Percentiles rank a stretch among this genome's conserved stretches.
These are phyloP conservation scores for Microthlaspi erraticum DNA, from an alignment of 345 rosid species.

Conservation along the genomic window DNA sequence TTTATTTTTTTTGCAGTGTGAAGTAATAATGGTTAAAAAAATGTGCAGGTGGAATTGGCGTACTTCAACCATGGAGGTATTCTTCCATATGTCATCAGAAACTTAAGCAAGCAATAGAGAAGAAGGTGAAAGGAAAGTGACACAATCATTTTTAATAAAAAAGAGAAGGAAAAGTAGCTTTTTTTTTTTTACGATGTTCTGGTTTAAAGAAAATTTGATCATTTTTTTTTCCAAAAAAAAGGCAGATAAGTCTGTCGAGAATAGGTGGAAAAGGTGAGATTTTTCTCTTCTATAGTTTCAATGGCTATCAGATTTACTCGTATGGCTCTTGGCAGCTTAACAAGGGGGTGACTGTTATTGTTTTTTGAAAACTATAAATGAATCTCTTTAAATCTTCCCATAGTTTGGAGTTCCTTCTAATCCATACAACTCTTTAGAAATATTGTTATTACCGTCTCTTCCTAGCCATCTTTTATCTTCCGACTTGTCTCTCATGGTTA, in stretches of 20 bases:
- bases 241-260: constrained; percentile 37
- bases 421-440: no score
- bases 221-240: not conserved
- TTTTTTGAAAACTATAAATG: no score
- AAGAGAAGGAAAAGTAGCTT: not conserved
- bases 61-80: constrained; percentile 95
- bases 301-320: not conserved
- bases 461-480: no score
- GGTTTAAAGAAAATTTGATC: not conserved
- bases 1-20: not conserved
- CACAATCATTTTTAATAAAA: constrained; percentile 12
- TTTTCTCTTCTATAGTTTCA: constrained; percentile 7
- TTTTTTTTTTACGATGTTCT: not conserved
- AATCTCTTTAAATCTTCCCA: no score
- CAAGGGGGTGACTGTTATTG: no score
- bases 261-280: constrained; percentile 6
- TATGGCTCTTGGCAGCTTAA: not conserved
- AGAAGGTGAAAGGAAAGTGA: not conserved
- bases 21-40: not conserved
- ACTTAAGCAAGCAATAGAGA: constrained; percentile 63
- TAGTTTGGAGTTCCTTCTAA: no score
- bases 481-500: no score
- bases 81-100: constrained; percentile 93
- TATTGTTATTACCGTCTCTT: no score
- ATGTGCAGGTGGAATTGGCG: constrained; percentile 85